phyloP scores from a whole-genome alignment of 2,329 filamentous ascomycete species.

The Hymenoscyphus scutula region DNA sequence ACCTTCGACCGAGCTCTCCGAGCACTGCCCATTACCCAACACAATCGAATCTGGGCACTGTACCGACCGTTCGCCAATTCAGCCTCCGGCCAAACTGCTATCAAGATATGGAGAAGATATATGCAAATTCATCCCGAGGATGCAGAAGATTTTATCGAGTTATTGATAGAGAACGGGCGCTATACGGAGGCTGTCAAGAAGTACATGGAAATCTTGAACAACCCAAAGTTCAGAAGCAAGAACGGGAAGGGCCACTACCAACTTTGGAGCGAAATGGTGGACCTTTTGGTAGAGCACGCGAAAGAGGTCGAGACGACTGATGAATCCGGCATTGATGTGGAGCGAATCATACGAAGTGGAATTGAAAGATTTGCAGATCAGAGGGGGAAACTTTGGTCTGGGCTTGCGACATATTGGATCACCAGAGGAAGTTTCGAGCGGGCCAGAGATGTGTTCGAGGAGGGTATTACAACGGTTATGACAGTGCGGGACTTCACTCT shows the following conservation, averaged over 20 bases:
- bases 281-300: conserved; percentile 87
- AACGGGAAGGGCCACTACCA: conserved; percentile 94
- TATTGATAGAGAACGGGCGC: conserved; percentile 74
- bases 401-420: conserved; percentile 95
- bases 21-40: conserved; percentile 89
- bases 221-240: conserved; percentile 86
- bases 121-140: conserved; percentile 97
- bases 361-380: conserved; percentile 91
- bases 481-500: conserved; percentile 96
- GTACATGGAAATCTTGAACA: conserved; percentile 91
- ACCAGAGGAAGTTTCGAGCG: conserved; percentile 88
- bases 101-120: conserved; percentile 92
- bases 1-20: conserved; percentile 91
- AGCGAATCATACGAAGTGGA: conserved; percentile 88
- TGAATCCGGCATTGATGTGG: conserved; percentile 82
- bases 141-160: conserved; percentile 89
- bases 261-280: conserved; percentile 96
- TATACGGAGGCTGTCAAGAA: conserved; percentile 89
- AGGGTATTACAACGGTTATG: conserved; percentile 97
- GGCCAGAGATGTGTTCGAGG: conserved; percentile 90
- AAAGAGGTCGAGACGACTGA: conserved; percentile 78
- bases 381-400: conserved; percentile 90
- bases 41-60: conserved; percentile 90
- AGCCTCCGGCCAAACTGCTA: conserved; percentile 82
- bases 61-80: conserved; percentile 91